A percentile compares a stretch with the other conserved stretches of the same genome.
Evolutionary conservation across 139 green algal species (phyloP).

Genomic region (Nannochloris sp.): DNA sequence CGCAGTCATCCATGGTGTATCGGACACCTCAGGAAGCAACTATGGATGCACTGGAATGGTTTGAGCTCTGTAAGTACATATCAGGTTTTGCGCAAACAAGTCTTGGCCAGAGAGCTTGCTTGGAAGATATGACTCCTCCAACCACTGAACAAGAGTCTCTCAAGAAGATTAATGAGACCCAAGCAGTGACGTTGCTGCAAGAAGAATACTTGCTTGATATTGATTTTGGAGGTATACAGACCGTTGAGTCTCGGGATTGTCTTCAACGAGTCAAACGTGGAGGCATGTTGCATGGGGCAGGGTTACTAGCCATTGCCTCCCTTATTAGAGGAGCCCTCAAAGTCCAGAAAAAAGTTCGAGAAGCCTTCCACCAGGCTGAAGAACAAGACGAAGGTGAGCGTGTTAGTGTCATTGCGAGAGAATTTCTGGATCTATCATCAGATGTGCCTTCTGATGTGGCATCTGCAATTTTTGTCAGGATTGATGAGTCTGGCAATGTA

Average conservation of each 20-base stretch:
- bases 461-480: slow-evolving; percentile 14
- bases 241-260: slow-evolving; percentile 28
- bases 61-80: slow-evolving; percentile 50
- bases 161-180: slow-evolving; percentile 46
- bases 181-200: slow-evolving; percentile 43
- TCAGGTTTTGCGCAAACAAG: slow-evolving; percentile 55
- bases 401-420: neutral
- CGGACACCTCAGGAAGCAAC: neutral
- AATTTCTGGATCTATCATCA: neutral
- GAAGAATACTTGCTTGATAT: slow-evolving; percentile 41
- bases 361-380: slow-evolving; percentile 9
- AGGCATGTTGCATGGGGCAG: slow-evolving; percentile 39
- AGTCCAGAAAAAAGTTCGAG: slow-evolving; percentile 22
- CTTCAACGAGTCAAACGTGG: slow-evolving; percentile 49
- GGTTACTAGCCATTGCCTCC: slow-evolving; percentile 29
- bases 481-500: slow-evolving; percentile 38
- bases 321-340: slow-evolving; percentile 29
- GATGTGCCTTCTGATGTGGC: neutral
- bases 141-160: neutral
- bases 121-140: neutral
- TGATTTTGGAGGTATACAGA: slow-evolving; percentile 72
- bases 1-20: too few relatives aligned
- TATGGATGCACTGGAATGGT: neutral
- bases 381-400: slow-evolving; percentile 1
- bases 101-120: slow-evolving; percentile 38